phyloP scores from a whole-genome alignment of 2,329 filamentous ascomycete genomes.

The Fusarium heterosporum region DNA sequence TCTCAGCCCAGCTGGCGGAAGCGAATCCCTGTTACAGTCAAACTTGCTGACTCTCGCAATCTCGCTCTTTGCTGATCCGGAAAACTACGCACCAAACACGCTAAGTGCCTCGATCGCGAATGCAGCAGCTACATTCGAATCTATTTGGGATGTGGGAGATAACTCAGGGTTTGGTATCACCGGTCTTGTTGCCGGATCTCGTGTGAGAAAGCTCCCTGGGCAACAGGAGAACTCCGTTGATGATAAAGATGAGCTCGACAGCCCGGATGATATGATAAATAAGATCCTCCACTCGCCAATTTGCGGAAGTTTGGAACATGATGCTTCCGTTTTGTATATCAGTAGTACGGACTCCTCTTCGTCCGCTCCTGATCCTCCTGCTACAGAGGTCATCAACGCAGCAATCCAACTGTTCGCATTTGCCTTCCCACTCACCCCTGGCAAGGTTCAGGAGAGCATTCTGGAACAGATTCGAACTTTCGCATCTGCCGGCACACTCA shows the following conservation, averaged over 20 bases:
- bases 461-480: constrained; percentile 94
- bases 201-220: constrained; percentile 76
- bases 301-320: constrained; percentile 87
- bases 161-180: constrained; percentile 96
- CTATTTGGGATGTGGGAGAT: constrained; percentile 93
- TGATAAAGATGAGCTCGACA: constrained; percentile 62
- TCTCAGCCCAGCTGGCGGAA: constrained; percentile 84
- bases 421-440: constrained; percentile 86
- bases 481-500: constrained; percentile 80
- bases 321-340: constrained; percentile 84
- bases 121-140: constrained; percentile 89
- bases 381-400: constrained; percentile 93
- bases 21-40: constrained; percentile 88
- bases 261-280: constrained; percentile 74
- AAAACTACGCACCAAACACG: constrained; percentile 86
- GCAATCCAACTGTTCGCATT: constrained; percentile 94
- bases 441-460: constrained; percentile 95
- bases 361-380: constrained; percentile 77
- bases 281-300: constrained; percentile 74
- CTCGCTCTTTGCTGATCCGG: constrained; percentile 91
- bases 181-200: constrained; percentile 82
- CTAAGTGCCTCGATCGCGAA: constrained; percentile 92
- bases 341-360: constrained; percentile 58
- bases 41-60: constrained; percentile 91
- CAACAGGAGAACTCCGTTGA: constrained; percentile 68